phyloP scores from a whole-genome alignment of 2,329 filamentous ascomycete species.

The Aspergillus viridinutans region DNA sequence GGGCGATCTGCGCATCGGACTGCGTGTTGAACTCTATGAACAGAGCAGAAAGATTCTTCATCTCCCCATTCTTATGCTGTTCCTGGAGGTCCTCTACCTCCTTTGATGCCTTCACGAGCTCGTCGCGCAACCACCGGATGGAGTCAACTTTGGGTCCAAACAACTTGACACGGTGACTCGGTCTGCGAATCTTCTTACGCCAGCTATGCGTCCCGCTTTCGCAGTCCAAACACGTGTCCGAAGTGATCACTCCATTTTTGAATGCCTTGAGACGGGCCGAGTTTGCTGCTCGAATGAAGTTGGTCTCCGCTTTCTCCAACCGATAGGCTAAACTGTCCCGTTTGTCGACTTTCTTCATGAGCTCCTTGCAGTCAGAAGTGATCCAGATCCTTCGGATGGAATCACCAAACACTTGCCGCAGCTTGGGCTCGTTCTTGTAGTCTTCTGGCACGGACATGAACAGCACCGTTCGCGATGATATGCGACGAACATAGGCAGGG shows the following conservation, averaged over 20 bases:
- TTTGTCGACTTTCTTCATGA: slow-evolving; percentile 73
- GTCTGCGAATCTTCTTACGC: slow-evolving; percentile 52
- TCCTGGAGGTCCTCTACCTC: slow-evolving; percentile 64
- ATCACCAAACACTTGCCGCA: slow-evolving; percentile 75
- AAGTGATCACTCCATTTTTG: slow-evolving; percentile 22
- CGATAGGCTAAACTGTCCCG: slow-evolving; percentile 73
- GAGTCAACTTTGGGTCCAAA: slow-evolving; percentile 84
- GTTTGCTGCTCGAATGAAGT: slow-evolving; percentile 75
- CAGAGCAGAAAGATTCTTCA: slow-evolving; percentile 65
- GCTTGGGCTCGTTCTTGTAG: slow-evolving; percentile 68
- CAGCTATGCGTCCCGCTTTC: slow-evolving; percentile 25
- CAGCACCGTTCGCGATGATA: slow-evolving; percentile 84
- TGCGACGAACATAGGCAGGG: slow-evolving; percentile 73
- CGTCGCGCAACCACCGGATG: slow-evolving; percentile 75
- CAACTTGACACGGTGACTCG: slow-evolving; percentile 66
- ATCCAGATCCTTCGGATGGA: slow-evolving; percentile 83
- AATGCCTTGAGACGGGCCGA: slow-evolving; percentile 61
- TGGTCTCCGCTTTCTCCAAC: slow-evolving; percentile 82
- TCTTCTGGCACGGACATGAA: slow-evolving; percentile 77
- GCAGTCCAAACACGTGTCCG: slow-evolving; percentile 25
- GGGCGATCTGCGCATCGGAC: slow-evolving; percentile 77
- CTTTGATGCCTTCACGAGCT: slow-evolving; percentile 68
- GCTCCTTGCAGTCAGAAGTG: slow-evolving; percentile 67
- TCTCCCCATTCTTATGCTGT: slow-evolving; percentile 60
- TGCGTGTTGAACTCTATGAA: slow-evolving; percentile 88